Evolutionary conservation across 169 alveolate species (phyloP), one percentile per base, ranked within the genome.

Genomic region (Eimeria zaria): DNA sequence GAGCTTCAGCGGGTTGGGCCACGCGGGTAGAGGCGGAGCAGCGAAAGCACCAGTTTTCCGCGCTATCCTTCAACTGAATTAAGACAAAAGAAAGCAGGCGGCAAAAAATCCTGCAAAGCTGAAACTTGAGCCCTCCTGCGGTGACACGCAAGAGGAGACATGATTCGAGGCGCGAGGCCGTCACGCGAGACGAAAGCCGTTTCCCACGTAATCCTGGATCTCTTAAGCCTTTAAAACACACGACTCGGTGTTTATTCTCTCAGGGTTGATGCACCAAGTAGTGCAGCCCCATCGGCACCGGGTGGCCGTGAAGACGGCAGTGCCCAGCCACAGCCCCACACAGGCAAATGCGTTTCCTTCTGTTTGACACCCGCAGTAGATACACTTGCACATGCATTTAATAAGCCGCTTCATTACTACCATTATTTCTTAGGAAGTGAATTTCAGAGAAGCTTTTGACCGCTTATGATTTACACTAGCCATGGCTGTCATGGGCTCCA

Each of bases 251-350:
- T 27, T 46, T 44, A 78, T 46, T 78, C 64, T 46, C 60, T 60
- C 62, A 83, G 76, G 22, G 58, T 36, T 84, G 94, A 33, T 60
- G 94, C 94, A 87, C 94, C 83, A 64, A 62, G 46, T 39, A 55
- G 94, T 87, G 83, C 94, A 87, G 80, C 94, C 94, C 94, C 94
- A 64, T 87, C 62, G 94, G 62, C 94, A 44, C 69, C 55, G 41
- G 58, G 81, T 62, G 94, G 94, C 78, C 76, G 74, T 78, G 60
- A 78, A 46, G 88, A 46, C 67, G 64, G 88, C 88, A n/a, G 88
- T 78, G 60, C 67, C 88, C 88, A 78, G 88, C 88, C 88, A 39
- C 88, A 78, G 88, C 88, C 88, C 88, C 88, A 78, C 88, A 78
- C 8, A 44, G 44, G 5, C 46, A 20, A 46, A 46, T n/a, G 67